Evolutionary conservation across 169 alveolate species (phyloP).

Genomic region (Pseudocohnilembus persalinus): DNA sequence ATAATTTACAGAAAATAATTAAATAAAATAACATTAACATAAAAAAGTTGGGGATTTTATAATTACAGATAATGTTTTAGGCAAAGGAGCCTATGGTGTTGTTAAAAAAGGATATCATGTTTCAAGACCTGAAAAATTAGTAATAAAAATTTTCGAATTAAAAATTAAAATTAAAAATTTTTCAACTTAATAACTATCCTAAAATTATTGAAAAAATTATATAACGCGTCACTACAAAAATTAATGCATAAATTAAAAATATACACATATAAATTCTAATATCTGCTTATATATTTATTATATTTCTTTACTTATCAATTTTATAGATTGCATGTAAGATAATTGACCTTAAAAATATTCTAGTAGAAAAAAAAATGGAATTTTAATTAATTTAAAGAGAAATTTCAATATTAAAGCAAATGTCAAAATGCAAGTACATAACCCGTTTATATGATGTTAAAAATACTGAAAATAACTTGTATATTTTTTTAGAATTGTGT

Average conservation of each 20-base stretch:
- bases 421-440: conserved; percentile 42
- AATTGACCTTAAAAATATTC: conserved; percentile 27
- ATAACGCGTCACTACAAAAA: too few species aligned
- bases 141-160: too few species aligned
- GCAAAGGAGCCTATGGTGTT: conserved; percentile 43
- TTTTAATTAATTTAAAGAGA: conserved; percentile 38
- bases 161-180: too few species aligned
- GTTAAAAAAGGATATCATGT: conserved; percentile 46
- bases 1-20: too few species aligned
- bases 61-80: conserved; percentile 33
- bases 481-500: conserved; percentile 76
- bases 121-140: conserved; percentile 11
- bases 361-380: conserved; percentile 29
- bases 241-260: too few species aligned
- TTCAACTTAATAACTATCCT: too few species aligned
- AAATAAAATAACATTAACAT: too few species aligned
- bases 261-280: too few species aligned
- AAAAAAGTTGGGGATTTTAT: conserved; percentile 44
- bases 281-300: too few species aligned
- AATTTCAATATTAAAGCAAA: conserved; percentile 33
- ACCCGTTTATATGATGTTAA: conserved; percentile 53
- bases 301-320: too few species aligned
- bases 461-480: conserved; percentile 60
- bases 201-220: too few species aligned
- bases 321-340: conserved; percentile 29